Percentiles rank a stretch among this genome's conserved stretches.
phyloP scores from a whole-genome alignment of 257 asterid genomes.

The Ehretia macrophylla region DNA sequence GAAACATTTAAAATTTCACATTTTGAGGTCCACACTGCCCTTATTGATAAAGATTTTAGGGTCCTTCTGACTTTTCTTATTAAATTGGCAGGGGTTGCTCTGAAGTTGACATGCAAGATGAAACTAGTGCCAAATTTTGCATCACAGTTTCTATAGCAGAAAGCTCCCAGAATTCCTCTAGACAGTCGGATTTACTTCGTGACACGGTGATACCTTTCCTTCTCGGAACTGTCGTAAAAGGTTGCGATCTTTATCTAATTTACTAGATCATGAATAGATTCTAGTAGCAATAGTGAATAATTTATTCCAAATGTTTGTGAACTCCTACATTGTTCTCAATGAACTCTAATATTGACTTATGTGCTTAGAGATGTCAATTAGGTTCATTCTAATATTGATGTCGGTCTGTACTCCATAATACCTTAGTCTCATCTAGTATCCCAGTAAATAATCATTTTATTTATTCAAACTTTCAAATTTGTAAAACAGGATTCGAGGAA shows the following conservation, averaged over 20 bases:
- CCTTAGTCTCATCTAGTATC: neutral
- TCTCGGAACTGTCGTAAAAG: conserved; percentile 76
- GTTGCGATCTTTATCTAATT: conserved; percentile 26
- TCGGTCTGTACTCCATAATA: neutral
- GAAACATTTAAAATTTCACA: neutral
- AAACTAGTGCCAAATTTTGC: conserved; percentile 38
- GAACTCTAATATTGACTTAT: too few species aligned
- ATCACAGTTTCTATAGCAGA: conserved; percentile 50
- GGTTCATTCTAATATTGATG: too few species aligned
- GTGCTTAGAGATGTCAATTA: too few species aligned
- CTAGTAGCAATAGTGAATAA: neutral
- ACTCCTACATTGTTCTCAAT: too few species aligned
- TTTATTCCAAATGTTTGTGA: neutral
- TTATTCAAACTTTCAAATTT: conserved; percentile 15
- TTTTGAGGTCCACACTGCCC: neutral
- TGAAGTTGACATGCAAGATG: conserved; percentile 29
- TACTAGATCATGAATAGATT: neutral
- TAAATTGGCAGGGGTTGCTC: conserved; percentile 53
- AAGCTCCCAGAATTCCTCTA: conserved; percentile 22
- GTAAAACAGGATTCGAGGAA: conserved; percentile 55
- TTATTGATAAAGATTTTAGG: neutral
- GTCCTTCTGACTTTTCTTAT: conserved; percentile 22
- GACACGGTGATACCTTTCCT: conserved; percentile 64
- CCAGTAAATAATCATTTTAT: neutral
- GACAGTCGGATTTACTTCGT: conserved; percentile 46